Base-by-base conservation (phyloP, 2,329 filamentous ascomycete species). In the Tolypocladium nubicola region DNA sequence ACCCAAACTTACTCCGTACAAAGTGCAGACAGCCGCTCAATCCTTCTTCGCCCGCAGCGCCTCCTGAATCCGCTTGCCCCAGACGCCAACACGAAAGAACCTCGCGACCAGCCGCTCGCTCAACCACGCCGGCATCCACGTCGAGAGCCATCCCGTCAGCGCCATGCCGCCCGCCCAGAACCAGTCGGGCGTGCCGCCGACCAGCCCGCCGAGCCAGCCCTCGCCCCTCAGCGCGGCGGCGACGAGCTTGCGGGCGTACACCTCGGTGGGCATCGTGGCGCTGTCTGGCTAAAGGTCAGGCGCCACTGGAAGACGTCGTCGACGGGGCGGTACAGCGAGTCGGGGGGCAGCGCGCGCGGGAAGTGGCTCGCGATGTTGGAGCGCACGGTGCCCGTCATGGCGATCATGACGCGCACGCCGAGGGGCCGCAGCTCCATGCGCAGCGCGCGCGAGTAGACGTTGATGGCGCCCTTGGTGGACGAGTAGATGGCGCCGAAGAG, bases 361-460 rank as follows among this genome's bases (percentile, higher is more conserved):
- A 65, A 63, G 45, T 73, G 72, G 61, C 65, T 68, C 7, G 76
- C 75, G 55, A 79, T 80, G 66, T 80, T 77, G 63, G 76, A 79
- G 47, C 69, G 69, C 14, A 83, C 78, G 2, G 79, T 80, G 30
- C 80, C 80, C 0, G 79, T 77, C 71, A 82, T 76, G 64, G 76
- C 76, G 21, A 81, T 75, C 75, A 82, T 82, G 67, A 83, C 80
- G 61, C 80, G 76, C 11, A 83, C 79, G 62, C 73, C 73, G 52
- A 82, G 78, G 1, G 79, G 80, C 50, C 73, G 71, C 45, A 84
- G 71, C 62, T 84, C 81, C 54, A 79, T 68, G 30, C 81, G 78
- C 37, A 83, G 69, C 0, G 74, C 76, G 58, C 79, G 79, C 52
- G 78, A 80, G 70, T 81, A 83, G 3, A 73, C 70, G 57, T 74